phyloP scores from a whole-genome alignment of 768 basidiomycete genomes.

The Amanita jacksonii region DNA sequence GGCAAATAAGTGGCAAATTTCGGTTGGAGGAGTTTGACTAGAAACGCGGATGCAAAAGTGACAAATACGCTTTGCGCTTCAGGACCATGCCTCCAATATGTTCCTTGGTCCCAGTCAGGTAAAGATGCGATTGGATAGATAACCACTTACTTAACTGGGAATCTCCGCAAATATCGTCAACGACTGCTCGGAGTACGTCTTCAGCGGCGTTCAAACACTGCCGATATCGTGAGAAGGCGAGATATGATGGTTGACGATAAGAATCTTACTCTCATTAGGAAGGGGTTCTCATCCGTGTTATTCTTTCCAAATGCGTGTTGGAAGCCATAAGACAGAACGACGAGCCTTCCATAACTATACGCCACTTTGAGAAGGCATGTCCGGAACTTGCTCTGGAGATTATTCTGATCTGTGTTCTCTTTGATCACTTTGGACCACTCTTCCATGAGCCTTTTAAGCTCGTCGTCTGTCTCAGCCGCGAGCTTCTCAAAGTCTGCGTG shows the following conservation, averaged over 20 bases:
- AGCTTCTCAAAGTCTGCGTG: constrained; percentile 53
- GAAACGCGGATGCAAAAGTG: constrained; percentile 74
- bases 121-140: constrained; percentile 2
- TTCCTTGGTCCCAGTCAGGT: constrained; percentile 23
- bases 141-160: constrained; percentile 34
- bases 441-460: constrained; percentile 43
- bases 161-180: constrained; percentile 44
- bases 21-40: constrained; percentile 81
- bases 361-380: constrained; percentile 51
- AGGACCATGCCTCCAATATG: constrained; percentile 62
- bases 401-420: constrained; percentile 42
- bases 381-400: constrained; percentile 49
- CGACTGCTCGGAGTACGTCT: constrained; percentile 53
- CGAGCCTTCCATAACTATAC: constrained; percentile 60
- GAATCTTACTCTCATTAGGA: constrained; percentile 49
- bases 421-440: constrained; percentile 46
- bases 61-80: constrained; percentile 74
- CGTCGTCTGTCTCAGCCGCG: constrained; percentile 61
- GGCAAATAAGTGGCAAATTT: constrained; percentile 57
- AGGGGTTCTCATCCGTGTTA: constrained; percentile 51
- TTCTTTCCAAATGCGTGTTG: constrained; percentile 65
- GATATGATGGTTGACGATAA: constrained; percentile 8
- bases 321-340: constrained; percentile 66
- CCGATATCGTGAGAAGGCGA: not conserved
- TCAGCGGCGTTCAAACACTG: constrained; percentile 62